Base-by-base conservation (phyloP, 768 basidiomycete species). In the Flagelloscypha sp. region DNA sequence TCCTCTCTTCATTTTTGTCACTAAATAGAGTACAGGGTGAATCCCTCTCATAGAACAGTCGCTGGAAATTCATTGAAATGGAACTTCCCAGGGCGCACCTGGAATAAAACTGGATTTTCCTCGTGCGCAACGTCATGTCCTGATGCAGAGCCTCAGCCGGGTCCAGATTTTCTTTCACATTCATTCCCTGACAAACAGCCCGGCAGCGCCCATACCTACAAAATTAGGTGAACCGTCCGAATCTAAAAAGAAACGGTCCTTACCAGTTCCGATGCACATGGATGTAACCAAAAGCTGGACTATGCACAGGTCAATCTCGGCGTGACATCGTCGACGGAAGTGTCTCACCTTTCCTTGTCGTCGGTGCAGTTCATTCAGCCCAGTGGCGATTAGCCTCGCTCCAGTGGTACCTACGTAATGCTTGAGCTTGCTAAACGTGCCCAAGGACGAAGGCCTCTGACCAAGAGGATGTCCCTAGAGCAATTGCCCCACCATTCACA, bases 401-500 rank as follows among this genome's bases (percentile, higher is more conserved):
- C 89, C 89, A n/a, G 87, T 88, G 50, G 79, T 79, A 41, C 84
- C 76, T 84, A 59, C 10, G 23, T 61, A 38, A 60, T 47, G 11
- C 11, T 22, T 25, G 27, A 24, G 24, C 21, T 5, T 1, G 12
- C 24, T 27, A 24, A 24, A 38, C 19, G 33, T 24, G 16, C 4
- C 30, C 17, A 47, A 24, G 16, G 25, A 10, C 32, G 8, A 7
- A 42, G 29, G 34, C 5, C 17, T 72, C 81, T 71, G 52, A 84
- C 81, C 85, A 73, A 86, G 53, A 18, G 84, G 84, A 56, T 87
- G 84, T 0, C 85, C n/a, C 84, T 27, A 89, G 65, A 15, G 86
- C 88, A 49, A 93, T 93, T 1, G 88, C 88, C 2, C 90, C 90
- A 11, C 90, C 89, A 41, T 90, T 89, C 18, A 87, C 84, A 48